phyloP scores from a whole-genome alignment of 148 eudicot genomes.

The Spergularia bocconei region DNA sequence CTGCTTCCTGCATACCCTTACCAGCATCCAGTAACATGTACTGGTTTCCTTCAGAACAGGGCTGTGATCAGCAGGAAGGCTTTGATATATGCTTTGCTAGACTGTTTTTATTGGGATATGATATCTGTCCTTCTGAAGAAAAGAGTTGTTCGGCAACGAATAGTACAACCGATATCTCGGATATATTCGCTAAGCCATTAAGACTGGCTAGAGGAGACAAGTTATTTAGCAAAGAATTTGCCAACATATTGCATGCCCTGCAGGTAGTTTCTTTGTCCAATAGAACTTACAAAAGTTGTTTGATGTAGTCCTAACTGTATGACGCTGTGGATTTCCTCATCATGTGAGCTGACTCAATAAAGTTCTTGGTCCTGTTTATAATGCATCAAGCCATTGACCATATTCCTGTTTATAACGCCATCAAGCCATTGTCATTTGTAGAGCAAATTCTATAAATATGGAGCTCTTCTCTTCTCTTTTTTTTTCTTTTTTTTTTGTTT shows the following conservation, averaged over 20 bases:
- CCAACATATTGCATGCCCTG: constrained; percentile 73
- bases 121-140: constrained; percentile 38
- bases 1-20: constrained; percentile 41
- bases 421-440: too few species aligned
- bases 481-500: too few species aligned
- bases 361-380: not conserved
- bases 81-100: constrained; percentile 78
- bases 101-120: constrained; percentile 54
- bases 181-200: constrained; percentile 47
- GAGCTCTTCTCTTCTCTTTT: too few species aligned
- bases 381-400: not conserved
- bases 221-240: constrained; percentile 46
- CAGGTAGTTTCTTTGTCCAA: constrained; percentile 55
- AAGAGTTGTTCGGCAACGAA: constrained; percentile 25
- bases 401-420: not conserved
- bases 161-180: constrained; percentile 31
- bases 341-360: not conserved
- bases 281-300: not conserved
- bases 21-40: constrained; percentile 87
- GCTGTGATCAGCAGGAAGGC: constrained; percentile 51
- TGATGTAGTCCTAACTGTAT: not conserved
- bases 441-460: too few species aligned
- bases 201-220: constrained; percentile 46
- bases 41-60: constrained; percentile 69
- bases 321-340: not conserved